Evolutionary conservation across 805 yeast genomes (phyloP).

Genomic region (Kuraishia capsulata): DNA sequence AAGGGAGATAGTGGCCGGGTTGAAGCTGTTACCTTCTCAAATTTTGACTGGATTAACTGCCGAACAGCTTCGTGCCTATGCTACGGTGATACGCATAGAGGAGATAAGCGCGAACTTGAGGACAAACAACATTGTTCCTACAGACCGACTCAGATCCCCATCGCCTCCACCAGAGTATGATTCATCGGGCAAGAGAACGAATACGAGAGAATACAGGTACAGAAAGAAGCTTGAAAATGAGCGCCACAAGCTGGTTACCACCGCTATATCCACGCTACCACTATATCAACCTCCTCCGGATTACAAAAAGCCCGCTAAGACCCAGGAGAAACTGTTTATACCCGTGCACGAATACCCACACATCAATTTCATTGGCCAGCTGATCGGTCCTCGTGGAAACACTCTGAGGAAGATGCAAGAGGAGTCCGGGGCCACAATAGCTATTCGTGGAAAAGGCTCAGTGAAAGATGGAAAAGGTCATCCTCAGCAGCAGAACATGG

Average conservation of each 20-base stretch:
- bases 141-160: slow-evolving; percentile 48
- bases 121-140: slow-evolving; percentile 42
- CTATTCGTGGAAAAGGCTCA: slow-evolving; percentile 92
- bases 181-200: slow-evolving; percentile 68
- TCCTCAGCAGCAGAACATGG: slow-evolving; percentile 42
- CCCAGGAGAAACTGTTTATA: slow-evolving; percentile 73
- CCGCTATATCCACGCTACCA: slow-evolving; percentile 65
- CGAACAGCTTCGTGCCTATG: slow-evolving; percentile 77
- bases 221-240: slow-evolving; percentile 62
- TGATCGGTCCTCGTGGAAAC: slow-evolving; percentile 94
- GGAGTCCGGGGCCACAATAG: slow-evolving; percentile 82
- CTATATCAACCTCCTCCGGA: slow-evolving; percentile 73
- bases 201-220: slow-evolving; percentile 70
- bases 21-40: slow-evolving; percentile 1
- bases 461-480: slow-evolving; percentile 82
- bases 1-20: background rate
- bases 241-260: slow-evolving; percentile 68
- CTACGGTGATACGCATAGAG: slow-evolving; percentile 61
- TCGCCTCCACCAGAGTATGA: slow-evolving; percentile 95
- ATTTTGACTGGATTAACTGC: slow-evolving; percentile 32
- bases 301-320: slow-evolving; percentile 54
- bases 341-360: slow-evolving; percentile 86
- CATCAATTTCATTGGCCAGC: slow-evolving; percentile 83
- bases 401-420: slow-evolving; percentile 74
- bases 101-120: slow-evolving; percentile 62